A percentile compares a stretch with the other conserved stretches of the same genome.
phyloP scores from a whole-genome alignment of 164 flowering plant genomes.

The Pachysandra terminalis region DNA sequence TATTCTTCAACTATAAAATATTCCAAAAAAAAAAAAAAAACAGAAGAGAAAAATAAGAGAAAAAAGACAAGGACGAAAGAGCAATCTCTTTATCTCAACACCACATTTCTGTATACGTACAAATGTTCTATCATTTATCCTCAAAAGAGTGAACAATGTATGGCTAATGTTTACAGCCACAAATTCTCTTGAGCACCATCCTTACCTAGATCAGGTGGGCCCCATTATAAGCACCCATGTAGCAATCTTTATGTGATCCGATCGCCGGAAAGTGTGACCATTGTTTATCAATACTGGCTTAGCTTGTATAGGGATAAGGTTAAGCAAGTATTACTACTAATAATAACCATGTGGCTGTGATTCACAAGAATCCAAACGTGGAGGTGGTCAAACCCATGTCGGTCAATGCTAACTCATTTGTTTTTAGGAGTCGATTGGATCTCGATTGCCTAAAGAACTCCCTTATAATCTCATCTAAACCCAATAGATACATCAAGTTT shows the following conservation, averaged over 20 bases:
- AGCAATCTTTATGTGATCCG: not conserved
- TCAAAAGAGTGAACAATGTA: too few species aligned
- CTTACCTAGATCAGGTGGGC: not conserved
- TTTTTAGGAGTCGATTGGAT: not conserved
- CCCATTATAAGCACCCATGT: not conserved
- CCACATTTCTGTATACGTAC: too few species aligned
- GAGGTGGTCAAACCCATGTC: constrained; percentile 4
- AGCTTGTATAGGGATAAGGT: not conserved
- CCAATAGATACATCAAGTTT: too few species aligned
- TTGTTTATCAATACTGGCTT: not conserved
- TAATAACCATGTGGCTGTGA: not conserved
- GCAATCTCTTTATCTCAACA: too few species aligned
- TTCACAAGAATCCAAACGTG: not conserved
- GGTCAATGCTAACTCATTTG: constrained; percentile 2
- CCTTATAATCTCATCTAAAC: too few species aligned
- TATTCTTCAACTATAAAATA: too few species aligned
- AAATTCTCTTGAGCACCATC: too few species aligned
- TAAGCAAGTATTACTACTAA: not conserved
- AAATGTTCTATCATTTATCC: too few species aligned
- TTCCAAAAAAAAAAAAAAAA: too few species aligned
- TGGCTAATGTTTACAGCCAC: too few species aligned
- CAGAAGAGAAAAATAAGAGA: too few species aligned
- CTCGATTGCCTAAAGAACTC: not conserved
- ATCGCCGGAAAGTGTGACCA: not conserved
- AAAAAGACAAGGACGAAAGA: too few species aligned